Percentiles rank a stretch among this genome's conserved stretches.
Evolutionary conservation across 1,284 basidiomycete genomes (phyloP).

Genomic region (Sanghuangporus weigelae): DNA sequence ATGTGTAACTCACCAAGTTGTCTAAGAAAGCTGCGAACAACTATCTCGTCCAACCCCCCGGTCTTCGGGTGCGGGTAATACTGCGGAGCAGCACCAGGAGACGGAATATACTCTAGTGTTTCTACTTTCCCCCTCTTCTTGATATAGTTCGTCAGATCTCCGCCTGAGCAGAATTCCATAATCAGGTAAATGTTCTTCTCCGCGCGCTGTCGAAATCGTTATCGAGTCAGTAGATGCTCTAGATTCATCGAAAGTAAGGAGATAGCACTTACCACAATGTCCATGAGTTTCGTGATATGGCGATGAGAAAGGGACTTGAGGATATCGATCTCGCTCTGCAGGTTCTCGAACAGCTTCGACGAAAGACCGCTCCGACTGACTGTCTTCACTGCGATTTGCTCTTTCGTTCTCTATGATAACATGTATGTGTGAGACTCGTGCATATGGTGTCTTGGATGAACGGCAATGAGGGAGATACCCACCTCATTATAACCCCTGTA

Average conservation of each 20-base stretch:
- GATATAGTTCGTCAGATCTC: slow-evolving; percentile 95
- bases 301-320: slow-evolving; percentile 91
- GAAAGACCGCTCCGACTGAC: slow-evolving; percentile 88
- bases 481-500: slow-evolving; percentile 91
- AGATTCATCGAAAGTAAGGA: slow-evolving; percentile 4
- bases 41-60: slow-evolving; percentile 88
- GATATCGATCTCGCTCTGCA: slow-evolving; percentile 96
- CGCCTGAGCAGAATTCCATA: slow-evolving; percentile 96
- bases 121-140: slow-evolving; percentile 88
- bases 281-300: slow-evolving; percentile 90
- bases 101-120: slow-evolving; percentile 74
- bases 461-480: slow-evolving; percentile 13
- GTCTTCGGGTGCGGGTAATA: slow-evolving; percentile 89
- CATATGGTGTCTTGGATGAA: background rate
- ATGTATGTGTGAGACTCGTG: background rate
- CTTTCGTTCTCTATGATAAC: slow-evolving; percentile 57
- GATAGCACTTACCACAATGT: slow-evolving; percentile 69
- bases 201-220: slow-evolving; percentile 57
- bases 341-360: slow-evolving; percentile 91
- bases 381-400: slow-evolving; percentile 91
- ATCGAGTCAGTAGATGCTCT: slow-evolving; percentile 1
- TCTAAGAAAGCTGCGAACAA: slow-evolving; percentile 88
- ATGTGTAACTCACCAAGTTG: slow-evolving; percentile 70
- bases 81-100: slow-evolving; percentile 59
- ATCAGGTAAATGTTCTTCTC: slow-evolving; percentile 95